A percentile compares a stretch with the other conserved stretches of the same genome.
These are phyloP conservation scores for Sporothrix euskadiensis DNA, from an alignment of 2,329 filamentous ascomycete species.

Conservation along the genomic window DNA sequence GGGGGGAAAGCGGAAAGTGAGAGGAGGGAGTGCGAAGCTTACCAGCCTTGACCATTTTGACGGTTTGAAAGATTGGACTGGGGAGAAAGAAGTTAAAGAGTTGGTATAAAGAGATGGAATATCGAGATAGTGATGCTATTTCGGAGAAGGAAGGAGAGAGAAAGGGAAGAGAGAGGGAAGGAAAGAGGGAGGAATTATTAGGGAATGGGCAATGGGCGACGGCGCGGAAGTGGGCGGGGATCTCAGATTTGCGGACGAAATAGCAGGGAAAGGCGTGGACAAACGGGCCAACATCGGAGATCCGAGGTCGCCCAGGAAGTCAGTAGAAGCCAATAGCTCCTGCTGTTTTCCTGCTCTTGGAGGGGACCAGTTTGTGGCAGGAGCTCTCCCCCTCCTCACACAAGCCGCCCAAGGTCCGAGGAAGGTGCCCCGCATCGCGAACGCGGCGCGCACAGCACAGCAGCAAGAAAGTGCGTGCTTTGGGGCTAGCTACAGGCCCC, in stretches of 20 bases:
- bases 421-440: constrained; percentile 30
- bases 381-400: background rate
- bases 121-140: constrained; percentile 6
- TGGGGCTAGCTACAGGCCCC: background rate
- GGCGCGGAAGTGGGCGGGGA: constrained; percentile 27
- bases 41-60: constrained; percentile 99
- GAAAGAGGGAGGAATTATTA: background rate
- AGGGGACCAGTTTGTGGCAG: background rate
- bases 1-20: background rate
- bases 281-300: constrained; percentile 30
- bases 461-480: constrained; percentile 22
- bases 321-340: background rate
- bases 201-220: background rate
- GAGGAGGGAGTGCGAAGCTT: constrained; percentile 43
- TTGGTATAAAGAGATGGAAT: background rate
- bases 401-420: background rate
- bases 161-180: constrained; percentile 12
- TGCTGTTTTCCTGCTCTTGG: background rate
- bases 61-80: constrained; percentile 41
- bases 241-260: background rate
- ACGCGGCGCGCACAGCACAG: constrained; percentile 13
- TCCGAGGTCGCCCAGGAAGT: constrained; percentile 26
- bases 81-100: background rate
- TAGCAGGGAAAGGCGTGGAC: background rate
- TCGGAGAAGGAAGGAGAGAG: background rate